Conservation (phyloP, 2,329 filamentous ascomycete species). For the Shiraia bambusicola region DNA sequence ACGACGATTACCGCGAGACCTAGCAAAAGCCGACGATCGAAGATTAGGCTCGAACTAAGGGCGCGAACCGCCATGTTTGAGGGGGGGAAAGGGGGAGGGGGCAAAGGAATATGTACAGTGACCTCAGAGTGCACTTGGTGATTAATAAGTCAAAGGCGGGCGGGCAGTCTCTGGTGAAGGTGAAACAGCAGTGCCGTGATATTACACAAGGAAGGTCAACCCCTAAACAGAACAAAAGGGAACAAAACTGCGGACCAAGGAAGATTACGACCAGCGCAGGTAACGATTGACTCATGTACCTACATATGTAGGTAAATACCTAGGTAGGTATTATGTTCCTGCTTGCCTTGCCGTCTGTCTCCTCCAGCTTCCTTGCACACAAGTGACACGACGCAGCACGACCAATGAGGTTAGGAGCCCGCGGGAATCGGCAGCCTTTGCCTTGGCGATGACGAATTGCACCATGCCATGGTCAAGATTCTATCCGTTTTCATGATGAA, state of each 20-base stretch:
- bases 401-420: conserved; percentile 3
- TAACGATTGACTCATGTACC: no score
- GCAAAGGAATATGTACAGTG: no score
- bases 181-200: neutral
- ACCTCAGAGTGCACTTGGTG: no score
- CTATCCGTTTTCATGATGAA: no score
- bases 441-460: conserved; percentile 6
- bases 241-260: neutral
- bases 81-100: conserved; percentile 6
- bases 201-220: neutral
- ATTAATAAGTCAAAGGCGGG: no score
- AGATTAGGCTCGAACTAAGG: conserved; percentile 29
- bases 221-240: neutral
- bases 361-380: conserved; percentile 5
- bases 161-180: no score
- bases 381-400: conserved; percentile 3
- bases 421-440: conserved; percentile 3
- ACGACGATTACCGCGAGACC: conserved; percentile 23
- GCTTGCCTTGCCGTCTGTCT: neutral
- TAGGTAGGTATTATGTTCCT: no score
- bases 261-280: conserved; percentile 1
- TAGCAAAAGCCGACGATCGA: conserved; percentile 28
- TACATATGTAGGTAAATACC: no score
- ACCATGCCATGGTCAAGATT: neutral
- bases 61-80: conserved; percentile 22